Evolutionary conservation across 352 stramenopile genomes (phyloP).

Genomic region (Achlya hypogyna): DNA sequence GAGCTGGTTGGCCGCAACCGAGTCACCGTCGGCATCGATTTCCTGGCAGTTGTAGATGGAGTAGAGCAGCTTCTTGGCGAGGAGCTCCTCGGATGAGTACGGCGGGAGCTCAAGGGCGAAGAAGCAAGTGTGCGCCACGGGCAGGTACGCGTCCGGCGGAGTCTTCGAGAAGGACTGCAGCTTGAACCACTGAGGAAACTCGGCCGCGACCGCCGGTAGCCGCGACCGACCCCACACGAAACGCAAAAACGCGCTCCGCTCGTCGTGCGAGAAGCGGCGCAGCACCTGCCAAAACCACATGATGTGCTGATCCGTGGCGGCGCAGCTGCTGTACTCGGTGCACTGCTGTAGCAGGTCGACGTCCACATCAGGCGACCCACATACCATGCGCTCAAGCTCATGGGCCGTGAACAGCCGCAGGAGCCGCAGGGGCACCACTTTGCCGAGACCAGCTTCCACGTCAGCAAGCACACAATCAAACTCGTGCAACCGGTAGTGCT

Average conservation of each 20-base stretch:
- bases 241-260: conserved; percentile 75
- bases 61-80: conserved; percentile 78
- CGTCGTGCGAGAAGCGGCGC: conserved; percentile 64
- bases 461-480: conserved; percentile 51
- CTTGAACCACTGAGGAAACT: conserved; percentile 90
- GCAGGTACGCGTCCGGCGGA: conserved; percentile 83
- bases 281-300: conserved; percentile 84
- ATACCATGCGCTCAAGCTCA: conserved; percentile 80
- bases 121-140: conserved; percentile 97
- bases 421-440: conserved; percentile 62
- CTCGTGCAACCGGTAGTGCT: conserved; percentile 72
- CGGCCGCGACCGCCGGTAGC: conserved; percentile 60
- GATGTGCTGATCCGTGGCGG: conserved; percentile 58
- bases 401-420: conserved; percentile 72
- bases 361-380: conserved; percentile 71
- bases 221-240: conserved; percentile 90
- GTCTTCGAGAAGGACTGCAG: conserved; percentile 76
- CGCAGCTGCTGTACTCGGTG: conserved; percentile 84
- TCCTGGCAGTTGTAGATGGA: conserved; percentile 92
- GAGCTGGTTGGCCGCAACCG: conserved; percentile 64
- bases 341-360: conserved; percentile 72
- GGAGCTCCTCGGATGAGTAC: conserved; percentile 81
- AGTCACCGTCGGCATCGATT: conserved; percentile 84
- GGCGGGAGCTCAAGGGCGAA: conserved; percentile 93
- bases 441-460: conserved; percentile 52